Conservation (phyloP, 129 eudicot species). For the Oenanthe sinensis region DNA sequence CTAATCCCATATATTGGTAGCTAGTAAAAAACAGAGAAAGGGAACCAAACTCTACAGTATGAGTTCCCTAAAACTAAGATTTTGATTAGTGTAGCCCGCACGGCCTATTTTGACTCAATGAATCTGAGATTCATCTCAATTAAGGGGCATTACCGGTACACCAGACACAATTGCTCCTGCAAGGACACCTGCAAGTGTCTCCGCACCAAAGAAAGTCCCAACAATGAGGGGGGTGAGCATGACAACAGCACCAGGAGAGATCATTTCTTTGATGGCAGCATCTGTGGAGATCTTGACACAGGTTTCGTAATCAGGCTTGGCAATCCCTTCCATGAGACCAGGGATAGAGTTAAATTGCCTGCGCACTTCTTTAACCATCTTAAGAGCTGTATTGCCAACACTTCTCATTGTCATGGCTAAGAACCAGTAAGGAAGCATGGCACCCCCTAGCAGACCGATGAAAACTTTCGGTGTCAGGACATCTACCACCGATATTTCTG, state of each 20-base stretch:
- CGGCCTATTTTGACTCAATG: neutral
- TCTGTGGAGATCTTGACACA: neutral
- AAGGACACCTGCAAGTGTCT: neutral
- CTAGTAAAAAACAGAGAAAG: neutral
- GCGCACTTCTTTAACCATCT: constrained; percentile 91
- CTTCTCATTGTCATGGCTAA: constrained; percentile 97
- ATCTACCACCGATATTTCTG: neutral
- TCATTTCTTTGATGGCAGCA: neutral
- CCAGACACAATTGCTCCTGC: neutral
- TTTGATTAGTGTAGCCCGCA: neutral
- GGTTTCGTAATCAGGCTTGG: constrained; percentile 41
- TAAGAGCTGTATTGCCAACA: constrained; percentile 77
- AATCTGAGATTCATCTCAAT: neutral
- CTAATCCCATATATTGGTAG: neutral
- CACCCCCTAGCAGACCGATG: neutral
- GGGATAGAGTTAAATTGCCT: constrained; percentile 79
- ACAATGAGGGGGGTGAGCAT: constrained; percentile 3
- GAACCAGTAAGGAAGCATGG: constrained; percentile 6
- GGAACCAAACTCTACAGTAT: neutral
- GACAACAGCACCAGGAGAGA: neutral
- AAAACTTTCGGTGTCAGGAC: neutral
- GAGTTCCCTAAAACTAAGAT: neutral
- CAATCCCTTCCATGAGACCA: constrained; percentile 73
- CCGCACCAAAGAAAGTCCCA: neutral
- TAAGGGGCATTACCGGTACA: neutral